Base-by-base conservation (phyloP, 495 filamentous ascomycete genomes). In the Aspergillus heteromorphus region DNA sequence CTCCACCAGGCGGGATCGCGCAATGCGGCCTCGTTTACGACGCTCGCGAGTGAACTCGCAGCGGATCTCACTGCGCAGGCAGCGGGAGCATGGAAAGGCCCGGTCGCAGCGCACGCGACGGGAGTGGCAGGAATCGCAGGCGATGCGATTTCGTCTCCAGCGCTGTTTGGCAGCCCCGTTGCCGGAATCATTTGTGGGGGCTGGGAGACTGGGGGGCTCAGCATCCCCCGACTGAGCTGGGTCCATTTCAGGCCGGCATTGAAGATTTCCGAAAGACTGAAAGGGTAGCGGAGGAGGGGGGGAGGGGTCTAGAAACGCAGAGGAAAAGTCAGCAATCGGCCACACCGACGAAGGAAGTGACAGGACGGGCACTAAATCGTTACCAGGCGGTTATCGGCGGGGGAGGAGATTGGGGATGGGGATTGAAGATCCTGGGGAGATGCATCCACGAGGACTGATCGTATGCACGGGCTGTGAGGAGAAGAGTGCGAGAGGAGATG, bases 71-170 rank as follows among this genome's bases (percentile, higher is more conserved):
- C 73, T 73, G 25, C 73, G 70, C 13, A 74, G 63, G 31, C 74
- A 77, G 52, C 74, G 65, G 17, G 73, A 73, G 49, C 74, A 77
- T 11, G 74, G 74, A 41, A 77, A 77, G 3, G 72, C 73, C 16
- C 74, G 73, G 56, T 77, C 74, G 65, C 74, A 77, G 58, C 73
- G 68, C n/a, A 77, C 74, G 11, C 74, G 73, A 17, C 74, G 74
- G 5, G 67, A 59, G 42, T 77, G 74, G 51, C 74, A 77, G 7
- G 73, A 71, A 53, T 77, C 73, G 56, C 74, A 77, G 21, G 74
- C 74, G 13, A 77, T 71, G 36, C 69, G 69, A 51, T 77, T 77
- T 13, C 74, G 72, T 27, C 72, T 70, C 74, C 73, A 75, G 50
- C 73, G 69, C 54, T 69, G 69, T 51, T 75, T 77, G 41, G 53